Evolutionary conservation across 805 yeast species (phyloP).

Genomic region (Candida ipomoeae): DNA sequence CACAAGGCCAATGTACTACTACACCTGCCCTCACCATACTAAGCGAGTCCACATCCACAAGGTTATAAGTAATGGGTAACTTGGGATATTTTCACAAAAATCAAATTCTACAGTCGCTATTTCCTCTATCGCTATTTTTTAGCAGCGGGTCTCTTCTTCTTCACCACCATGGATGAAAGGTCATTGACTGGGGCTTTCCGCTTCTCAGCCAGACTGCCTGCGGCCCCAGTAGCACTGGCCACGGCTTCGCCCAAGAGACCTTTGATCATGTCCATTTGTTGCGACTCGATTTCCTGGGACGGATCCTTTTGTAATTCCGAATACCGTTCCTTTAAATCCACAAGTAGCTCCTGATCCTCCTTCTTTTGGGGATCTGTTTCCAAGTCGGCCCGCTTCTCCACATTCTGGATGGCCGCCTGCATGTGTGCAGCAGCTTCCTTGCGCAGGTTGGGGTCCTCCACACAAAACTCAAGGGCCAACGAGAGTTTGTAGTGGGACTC

Average conservation of each 20-base stretch:
- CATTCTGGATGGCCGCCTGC: constrained; percentile 45
- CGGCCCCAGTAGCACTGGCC: constrained; percentile 7
- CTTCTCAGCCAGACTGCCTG: constrained; percentile 3
- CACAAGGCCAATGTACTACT: background rate
- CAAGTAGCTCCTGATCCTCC: constrained; percentile 46
- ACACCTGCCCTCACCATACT: background rate
- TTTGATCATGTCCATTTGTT: constrained; percentile 50
- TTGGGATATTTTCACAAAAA: too few species aligned
- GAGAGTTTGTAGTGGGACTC: constrained; percentile 82
- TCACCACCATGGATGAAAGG: constrained; percentile 58
- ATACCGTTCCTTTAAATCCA: constrained; percentile 53
- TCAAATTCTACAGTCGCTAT: too few species aligned
- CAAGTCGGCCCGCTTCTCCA: constrained; percentile 39
- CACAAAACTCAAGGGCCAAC: constrained; percentile 68
- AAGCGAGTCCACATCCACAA: too few species aligned
- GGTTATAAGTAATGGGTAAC: background rate
- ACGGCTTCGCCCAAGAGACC: constrained; percentile 53
- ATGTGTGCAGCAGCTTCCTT: constrained; percentile 52
- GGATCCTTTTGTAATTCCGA: constrained; percentile 54
- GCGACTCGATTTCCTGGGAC: constrained; percentile 43
- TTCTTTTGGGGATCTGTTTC: constrained; percentile 35
- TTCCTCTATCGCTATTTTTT: background rate
- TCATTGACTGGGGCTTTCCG: constrained; percentile 46
- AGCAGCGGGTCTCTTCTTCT: constrained; percentile 25
- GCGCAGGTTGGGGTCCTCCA: constrained; percentile 47